A percentile compares a stretch with the other conserved stretches of the same genome.
Evolutionary conservation across 2,329 filamentous ascomycete genomes (phyloP).

Genomic region (Fusarium compactum): DNA sequence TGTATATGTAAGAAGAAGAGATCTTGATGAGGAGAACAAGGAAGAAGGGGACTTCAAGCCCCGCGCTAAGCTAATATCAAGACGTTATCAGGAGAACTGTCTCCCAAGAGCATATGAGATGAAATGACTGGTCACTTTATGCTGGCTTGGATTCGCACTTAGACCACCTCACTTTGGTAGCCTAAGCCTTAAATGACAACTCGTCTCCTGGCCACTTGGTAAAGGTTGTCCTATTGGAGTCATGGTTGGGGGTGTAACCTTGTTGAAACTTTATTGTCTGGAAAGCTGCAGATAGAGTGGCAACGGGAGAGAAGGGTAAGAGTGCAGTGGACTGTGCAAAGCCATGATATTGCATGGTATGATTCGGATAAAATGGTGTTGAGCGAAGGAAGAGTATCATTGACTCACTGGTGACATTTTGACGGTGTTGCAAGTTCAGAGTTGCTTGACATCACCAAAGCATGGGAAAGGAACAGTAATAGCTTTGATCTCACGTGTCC

Average conservation of each 20-base stretch:
- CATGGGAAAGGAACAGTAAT: not conserved
- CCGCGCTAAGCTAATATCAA: not conserved
- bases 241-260: not conserved
- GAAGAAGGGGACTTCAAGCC: rapidly evolving
- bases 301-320: rapidly evolving
- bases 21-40: not conserved
- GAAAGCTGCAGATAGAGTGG: not conserved
- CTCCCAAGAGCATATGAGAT: rapidly evolving
- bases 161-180: not conserved
- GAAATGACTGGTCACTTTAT: not conserved
- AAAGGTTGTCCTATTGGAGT: not conserved
- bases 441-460: not conserved
- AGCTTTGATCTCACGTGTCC: not conserved
- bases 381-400: not conserved
- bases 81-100: too few species aligned
- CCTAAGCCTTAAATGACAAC: not conserved
- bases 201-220: not conserved
- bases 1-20: not conserved
- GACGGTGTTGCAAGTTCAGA: not conserved
- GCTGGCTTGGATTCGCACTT: not conserved
- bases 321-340: rapidly evolving
- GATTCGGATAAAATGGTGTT: not conserved
- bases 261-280: not conserved
- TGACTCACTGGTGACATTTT: not conserved
- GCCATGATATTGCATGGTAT: not conserved